Evolutionary conservation across 176 grass and related monocot genomes (phyloP), one percentile per base, ranked within the genome.

Genomic region (Oryza meyeriana): DNA sequence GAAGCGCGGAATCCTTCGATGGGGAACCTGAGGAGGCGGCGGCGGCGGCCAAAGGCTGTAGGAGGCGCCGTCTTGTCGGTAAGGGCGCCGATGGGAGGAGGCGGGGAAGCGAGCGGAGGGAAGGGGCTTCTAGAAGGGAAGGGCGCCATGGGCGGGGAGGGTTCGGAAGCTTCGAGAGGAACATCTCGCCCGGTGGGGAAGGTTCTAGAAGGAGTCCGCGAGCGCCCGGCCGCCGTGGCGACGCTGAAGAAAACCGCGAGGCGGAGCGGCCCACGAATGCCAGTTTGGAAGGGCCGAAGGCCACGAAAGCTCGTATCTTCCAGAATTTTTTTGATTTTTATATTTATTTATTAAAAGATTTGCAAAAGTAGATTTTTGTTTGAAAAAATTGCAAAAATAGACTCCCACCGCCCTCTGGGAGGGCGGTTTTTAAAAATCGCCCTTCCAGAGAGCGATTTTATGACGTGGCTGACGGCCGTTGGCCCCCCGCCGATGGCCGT

Each of bases 151-250:
- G 72, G 57, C 78, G 42, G 28, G 72, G 74, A 4, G 44, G 17
- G 20, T 3, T 85, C 12, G 66, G 83, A 58, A 86, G 78, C 58
- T 89, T 77, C 16, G 83, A 14, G 22, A 78, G 66, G 66, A 82
- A 24, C 88, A 86, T 89, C 65, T 81, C 33, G 72, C 72, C 72
- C 66, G 72, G 83, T 72, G 87, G 2, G 14, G 81, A 69, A 81
- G 35, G 34, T 81, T 76, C 78, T 75, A 62, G 72, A 55, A 89
- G 62, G 72, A n/a, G n/a, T 25, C 10, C 64, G 85, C 67, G 47
- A 27, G 8, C 8, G 20, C n/a, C n/a, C n/a, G n/a, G n/a, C n/a
- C n/a, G 73, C 22, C 16, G 42, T 22, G 13, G 55, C 55, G 52
- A 24, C 22, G 2, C 6, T n/a, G n/a, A 4, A 6, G 35, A 36